These are phyloP conservation scores for Mycosphaerelloides madeirae DNA, from an alignment of 2,329 filamentous ascomycete genomes.

Conservation along the genomic window DNA sequence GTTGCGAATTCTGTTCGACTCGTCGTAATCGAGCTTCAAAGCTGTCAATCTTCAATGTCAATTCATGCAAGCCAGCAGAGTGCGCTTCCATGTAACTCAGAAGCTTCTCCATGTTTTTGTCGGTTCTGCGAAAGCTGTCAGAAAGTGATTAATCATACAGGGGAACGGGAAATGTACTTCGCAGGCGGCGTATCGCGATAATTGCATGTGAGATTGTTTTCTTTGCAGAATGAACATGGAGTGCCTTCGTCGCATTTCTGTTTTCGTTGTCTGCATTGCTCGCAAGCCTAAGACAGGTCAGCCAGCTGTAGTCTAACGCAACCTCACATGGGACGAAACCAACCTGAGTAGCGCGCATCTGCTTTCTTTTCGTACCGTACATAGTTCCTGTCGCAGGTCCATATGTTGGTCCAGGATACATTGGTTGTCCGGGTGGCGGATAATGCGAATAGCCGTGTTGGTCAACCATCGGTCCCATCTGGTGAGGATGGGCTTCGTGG, in stretches of 20 bases:
- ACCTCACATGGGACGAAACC: constrained; percentile 4
- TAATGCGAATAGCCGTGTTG: constrained; percentile 22
- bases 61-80: constrained; percentile 24
- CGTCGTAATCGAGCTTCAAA: constrained; percentile 25
- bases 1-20: constrained; percentile 21
- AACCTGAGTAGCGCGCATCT: constrained; percentile 35
- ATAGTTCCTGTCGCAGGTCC: constrained; percentile 24
- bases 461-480: constrained; percentile 29
- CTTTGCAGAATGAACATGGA: constrained; percentile 78
- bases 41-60: constrained; percentile 23
- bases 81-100: constrained; percentile 41
- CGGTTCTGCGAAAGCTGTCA: constrained; percentile 39
- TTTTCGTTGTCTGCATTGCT: constrained; percentile 80
- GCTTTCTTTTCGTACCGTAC: constrained; percentile 29
- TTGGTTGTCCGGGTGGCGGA: constrained; percentile 21
- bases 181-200: constrained; percentile 89
- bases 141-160: constrained; percentile 14
- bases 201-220: constrained; percentile 77
- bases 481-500: constrained; percentile 23
- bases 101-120: constrained; percentile 47
- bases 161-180: constrained; percentile 58
- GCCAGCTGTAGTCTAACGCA: constrained; percentile 6
- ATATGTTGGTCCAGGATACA: constrained; percentile 23
- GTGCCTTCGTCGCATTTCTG: constrained; percentile 87
- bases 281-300: constrained; percentile 64